Conservation (phyloP, 441 rosid genomes). For the Melastoma candidum region DNA sequence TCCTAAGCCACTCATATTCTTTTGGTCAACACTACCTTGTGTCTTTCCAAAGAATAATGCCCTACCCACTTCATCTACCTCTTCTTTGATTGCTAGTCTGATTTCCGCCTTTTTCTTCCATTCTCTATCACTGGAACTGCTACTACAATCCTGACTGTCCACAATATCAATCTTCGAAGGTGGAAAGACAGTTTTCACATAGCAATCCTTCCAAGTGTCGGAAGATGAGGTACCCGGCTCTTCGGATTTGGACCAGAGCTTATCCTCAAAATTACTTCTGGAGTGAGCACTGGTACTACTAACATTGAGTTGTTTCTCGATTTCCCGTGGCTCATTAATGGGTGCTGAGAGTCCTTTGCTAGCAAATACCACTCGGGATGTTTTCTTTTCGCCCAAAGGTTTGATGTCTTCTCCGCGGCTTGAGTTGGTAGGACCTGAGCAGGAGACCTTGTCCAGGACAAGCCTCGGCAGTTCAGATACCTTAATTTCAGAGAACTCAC, state of each 20-base stretch:
- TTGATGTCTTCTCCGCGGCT: conserved; percentile 49
- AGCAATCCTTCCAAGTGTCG: conserved; percentile 65
- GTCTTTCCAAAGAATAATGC: conserved; percentile 51
- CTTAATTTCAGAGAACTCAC: conserved; percentile 21
- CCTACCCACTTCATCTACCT: conserved; percentile 81
- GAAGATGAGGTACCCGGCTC: conserved; percentile 32
- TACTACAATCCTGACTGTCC: conserved; percentile 25
- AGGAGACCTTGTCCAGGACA: conserved; percentile 19
- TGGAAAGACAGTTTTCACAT: conserved; percentile 69
- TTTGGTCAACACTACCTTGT: conserved; percentile 40
- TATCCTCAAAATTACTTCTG: conserved; percentile 28
- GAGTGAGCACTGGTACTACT: conserved; percentile 20
- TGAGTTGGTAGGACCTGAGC: conserved; percentile 30
- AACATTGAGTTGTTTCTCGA: conserved; percentile 31
- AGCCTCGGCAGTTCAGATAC: conserved; percentile 27
- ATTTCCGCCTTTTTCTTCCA: conserved; percentile 54
- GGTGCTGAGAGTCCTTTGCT: conserved; percentile 36
- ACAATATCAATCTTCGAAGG: conserved; percentile 42
- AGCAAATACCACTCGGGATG: conserved; percentile 47
- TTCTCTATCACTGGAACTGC: conserved; percentile 39
- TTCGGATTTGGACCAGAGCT: conserved; percentile 50
- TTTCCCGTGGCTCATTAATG: conserved; percentile 37
- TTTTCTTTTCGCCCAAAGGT: conserved; percentile 41
- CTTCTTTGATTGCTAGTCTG: conserved; percentile 59
- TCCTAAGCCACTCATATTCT: conserved; percentile 27